Evolutionary conservation across 306 rosid species (phyloP).

Genomic region (Quercus dentata): DNA sequence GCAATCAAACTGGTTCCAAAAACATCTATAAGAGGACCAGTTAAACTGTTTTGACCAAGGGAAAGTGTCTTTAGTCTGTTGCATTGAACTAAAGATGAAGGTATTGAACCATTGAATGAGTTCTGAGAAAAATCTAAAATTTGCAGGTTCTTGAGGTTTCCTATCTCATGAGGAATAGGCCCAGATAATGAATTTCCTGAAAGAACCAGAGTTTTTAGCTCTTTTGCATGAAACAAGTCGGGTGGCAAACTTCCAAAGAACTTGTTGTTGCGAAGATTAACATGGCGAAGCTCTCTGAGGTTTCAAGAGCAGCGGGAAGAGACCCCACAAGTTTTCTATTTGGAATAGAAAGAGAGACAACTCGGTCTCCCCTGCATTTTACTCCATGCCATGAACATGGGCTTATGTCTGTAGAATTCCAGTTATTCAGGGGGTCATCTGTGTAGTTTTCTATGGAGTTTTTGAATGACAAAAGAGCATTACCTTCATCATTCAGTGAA

Average conservation of each 20-base stretch:
- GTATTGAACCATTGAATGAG: conserved; percentile 46
- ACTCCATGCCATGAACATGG: conserved; percentile 37
- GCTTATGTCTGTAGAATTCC: conserved; percentile 25
- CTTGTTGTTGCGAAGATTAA: conserved; percentile 21
- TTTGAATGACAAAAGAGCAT: conserved; percentile 30
- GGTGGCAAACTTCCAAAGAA: conserved; percentile 33
- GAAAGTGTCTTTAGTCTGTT: conserved; percentile 35
- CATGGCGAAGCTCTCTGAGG: conserved; percentile 18
- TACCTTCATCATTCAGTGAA: conserved; percentile 27
- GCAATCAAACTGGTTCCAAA: conserved; percentile 36
- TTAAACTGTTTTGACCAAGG: conserved; percentile 38
- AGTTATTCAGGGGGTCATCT: conserved; percentile 11
- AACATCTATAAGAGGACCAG: conserved; percentile 35
- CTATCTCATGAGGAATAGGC: conserved; percentile 35
- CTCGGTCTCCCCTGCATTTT: conserved; percentile 18
- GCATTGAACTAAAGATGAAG: conserved; percentile 32
- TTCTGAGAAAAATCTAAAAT: conserved; percentile 50
- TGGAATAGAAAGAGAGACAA: conserved; percentile 22
- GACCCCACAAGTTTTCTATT: conserved; percentile 21
- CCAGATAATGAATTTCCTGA: conserved; percentile 53
- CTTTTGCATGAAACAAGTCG: conserved; percentile 39
- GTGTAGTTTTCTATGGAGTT: neutral
- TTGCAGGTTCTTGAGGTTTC: conserved; percentile 40
- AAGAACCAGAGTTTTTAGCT: conserved; percentile 46
- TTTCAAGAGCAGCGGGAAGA: conserved; percentile 21